phyloP scores from a whole-genome alignment of 495 filamentous ascomycete species.

The Penicillium cinerascens region DNA sequence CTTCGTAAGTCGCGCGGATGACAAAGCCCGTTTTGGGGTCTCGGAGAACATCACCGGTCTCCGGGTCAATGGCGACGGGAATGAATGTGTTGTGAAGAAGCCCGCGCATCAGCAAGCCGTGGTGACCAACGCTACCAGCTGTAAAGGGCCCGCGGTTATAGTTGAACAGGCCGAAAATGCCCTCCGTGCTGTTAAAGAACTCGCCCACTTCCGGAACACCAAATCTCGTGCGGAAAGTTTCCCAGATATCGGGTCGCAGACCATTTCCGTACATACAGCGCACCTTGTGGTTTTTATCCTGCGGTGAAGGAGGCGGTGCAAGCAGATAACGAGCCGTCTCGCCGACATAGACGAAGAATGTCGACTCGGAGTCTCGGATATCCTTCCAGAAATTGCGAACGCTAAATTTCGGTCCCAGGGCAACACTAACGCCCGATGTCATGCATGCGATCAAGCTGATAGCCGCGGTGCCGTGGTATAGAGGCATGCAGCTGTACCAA shows the following conservation, averaged over 20 bases:
- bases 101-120: slow-evolving; percentile 56
- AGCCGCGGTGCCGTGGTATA: slow-evolving; percentile 74
- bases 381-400: slow-evolving; percentile 72
- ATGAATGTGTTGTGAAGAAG: slow-evolving; percentile 51
- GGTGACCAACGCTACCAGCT: slow-evolving; percentile 65
- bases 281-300: slow-evolving; percentile 64
- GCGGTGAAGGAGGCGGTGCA: slow-evolving; percentile 58
- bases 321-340: slow-evolving; percentile 76
- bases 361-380: slow-evolving; percentile 62
- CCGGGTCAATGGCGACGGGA: slow-evolving; percentile 65
- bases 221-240: slow-evolving; percentile 62
- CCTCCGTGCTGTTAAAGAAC: slow-evolving; percentile 67
- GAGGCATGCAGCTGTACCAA: slow-evolving; percentile 76
- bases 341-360: slow-evolving; percentile 77
- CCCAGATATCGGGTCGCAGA: slow-evolving; percentile 74
- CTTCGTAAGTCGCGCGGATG: slow-evolving; percentile 55
- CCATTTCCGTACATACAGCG: slow-evolving; percentile 74
- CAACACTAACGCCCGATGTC: slow-evolving; percentile 56
- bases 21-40: slow-evolving; percentile 67
- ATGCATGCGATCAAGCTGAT: slow-evolving; percentile 54
- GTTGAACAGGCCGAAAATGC: slow-evolving; percentile 57
- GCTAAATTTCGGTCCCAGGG: slow-evolving; percentile 68
- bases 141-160: slow-evolving; percentile 57
- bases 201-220: slow-evolving; percentile 56
- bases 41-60: slow-evolving; percentile 60